These are phyloP conservation scores for Bolboschoenoplectus hybrid DNA, from an alignment of 202 grass and related monocot genomes.

Conservation along the genomic window DNA sequence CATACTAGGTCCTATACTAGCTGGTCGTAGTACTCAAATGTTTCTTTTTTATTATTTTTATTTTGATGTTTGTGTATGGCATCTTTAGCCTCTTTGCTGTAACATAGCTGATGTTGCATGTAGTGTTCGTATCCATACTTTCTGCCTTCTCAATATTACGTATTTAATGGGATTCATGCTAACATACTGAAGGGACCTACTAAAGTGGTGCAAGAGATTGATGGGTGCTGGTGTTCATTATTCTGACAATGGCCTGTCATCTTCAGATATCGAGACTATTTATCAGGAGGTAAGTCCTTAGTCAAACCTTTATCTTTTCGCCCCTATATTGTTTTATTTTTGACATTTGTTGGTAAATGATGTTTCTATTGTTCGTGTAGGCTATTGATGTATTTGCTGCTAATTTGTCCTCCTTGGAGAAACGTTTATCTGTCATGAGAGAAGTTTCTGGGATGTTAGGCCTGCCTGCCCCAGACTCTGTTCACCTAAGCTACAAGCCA, in stretches of 20 bases:
- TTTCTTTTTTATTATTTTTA: constrained; percentile 32
- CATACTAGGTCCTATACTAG: constrained; percentile 14
- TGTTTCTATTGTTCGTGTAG: constrained; percentile 45
- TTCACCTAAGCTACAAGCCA: constrained; percentile 58
- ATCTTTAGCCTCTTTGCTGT: background rate
- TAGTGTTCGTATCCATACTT: constrained; percentile 3
- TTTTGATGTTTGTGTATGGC: background rate
- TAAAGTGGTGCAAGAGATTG: constrained; percentile 98
- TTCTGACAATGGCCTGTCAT: constrained; percentile 52
- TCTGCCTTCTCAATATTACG: background rate
- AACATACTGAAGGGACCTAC: constrained; percentile 63
- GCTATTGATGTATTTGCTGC: constrained; percentile 82
- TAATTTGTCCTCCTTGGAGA: constrained; percentile 60
- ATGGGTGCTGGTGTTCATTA: constrained; percentile 48
- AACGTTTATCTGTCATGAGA: constrained; percentile 60
- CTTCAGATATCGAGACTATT: constrained; percentile 58
- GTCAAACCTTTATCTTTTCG: background rate
- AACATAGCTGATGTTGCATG: constrained; percentile 4
- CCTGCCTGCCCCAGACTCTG: constrained; percentile 50
- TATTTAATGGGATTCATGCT: constrained; percentile 4
- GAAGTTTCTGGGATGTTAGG: constrained; percentile 66
- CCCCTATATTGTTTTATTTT: constrained; percentile 31
- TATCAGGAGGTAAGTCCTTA: constrained; percentile 67
- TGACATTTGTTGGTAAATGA: constrained; percentile 33
- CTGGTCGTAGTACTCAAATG: background rate